Conservation (phyloP, 495 filamentous ascomycete species). For the Staphylotrichum longicolle region DNA sequence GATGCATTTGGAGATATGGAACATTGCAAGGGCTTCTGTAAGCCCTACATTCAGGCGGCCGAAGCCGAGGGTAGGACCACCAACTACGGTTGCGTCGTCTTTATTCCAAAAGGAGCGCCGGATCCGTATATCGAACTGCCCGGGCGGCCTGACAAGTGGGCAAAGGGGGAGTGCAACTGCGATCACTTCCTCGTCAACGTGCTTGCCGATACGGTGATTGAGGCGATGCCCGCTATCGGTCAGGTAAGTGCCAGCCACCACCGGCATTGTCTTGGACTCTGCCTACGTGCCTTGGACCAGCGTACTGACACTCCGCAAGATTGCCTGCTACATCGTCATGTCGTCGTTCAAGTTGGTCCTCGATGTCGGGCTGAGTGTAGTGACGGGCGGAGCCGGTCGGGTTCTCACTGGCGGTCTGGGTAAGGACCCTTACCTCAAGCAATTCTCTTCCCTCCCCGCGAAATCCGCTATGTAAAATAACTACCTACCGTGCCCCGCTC, state of each 20-base stretch:
- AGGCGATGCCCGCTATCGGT: slow-evolving; percentile 21
- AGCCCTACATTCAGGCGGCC: neutral
- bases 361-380: slow-evolving; percentile 14
- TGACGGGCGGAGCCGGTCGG: slow-evolving; percentile 16
- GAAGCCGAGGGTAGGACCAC: slow-evolving; percentile 16
- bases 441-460: too few relatives aligned
- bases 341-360: slow-evolving; percentile 18
- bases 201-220: slow-evolving; percentile 20
- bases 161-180: slow-evolving; percentile 9
- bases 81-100: slow-evolving; percentile 22
- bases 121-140: too few relatives aligned
- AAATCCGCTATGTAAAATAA: too few relatives aligned
- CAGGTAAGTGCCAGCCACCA: slow-evolving; percentile 7
- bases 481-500: too few relatives aligned
- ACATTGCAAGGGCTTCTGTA: neutral
- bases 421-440: neutral
- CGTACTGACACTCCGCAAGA: neutral
- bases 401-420: slow-evolving; percentile 16
- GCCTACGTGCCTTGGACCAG: neutral
- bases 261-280: too few relatives aligned
- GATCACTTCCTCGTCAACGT: slow-evolving; percentile 19
- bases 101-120: too few relatives aligned
- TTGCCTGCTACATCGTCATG: slow-evolving; percentile 23
- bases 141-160: too few relatives aligned
- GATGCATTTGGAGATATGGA: neutral